Percentiles rank a stretch among this genome's conserved stretches.
Conservation (phyloP, 306 rosid species). For the Prunus mongolica region DNA sequence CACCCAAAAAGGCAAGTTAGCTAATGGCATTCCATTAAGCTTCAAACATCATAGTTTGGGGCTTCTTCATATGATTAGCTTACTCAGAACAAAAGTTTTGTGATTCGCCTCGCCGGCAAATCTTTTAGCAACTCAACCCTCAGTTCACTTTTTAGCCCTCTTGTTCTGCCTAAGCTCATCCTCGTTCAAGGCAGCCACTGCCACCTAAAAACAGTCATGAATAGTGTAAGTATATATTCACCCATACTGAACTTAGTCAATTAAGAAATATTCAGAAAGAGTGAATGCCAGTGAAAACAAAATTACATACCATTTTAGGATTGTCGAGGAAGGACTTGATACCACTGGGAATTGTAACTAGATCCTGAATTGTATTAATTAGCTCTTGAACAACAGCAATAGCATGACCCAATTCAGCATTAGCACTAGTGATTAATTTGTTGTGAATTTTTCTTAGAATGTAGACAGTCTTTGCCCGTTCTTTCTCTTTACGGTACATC, state of each 20-base stretch:
- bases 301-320: constrained; percentile 15
- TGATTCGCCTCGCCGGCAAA: neutral
- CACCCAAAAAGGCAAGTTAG: neutral
- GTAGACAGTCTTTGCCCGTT: constrained; percentile 12
- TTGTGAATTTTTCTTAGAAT: constrained; percentile 7
- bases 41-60: neutral
- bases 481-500: constrained; percentile 19
- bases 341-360: constrained; percentile 2
- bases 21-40: neutral
- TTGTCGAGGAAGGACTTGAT: constrained; percentile 4
- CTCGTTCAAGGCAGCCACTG: constrained; percentile 13
- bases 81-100: neutral
- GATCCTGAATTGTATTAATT: constrained; percentile 13
- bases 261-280: neutral
- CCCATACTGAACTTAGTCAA: neutral
- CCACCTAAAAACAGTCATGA: constrained; percentile 4
- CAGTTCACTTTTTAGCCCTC: constrained; percentile 8
- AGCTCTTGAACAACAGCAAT: constrained; percentile 13
- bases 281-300: neutral
- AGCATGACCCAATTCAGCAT: constrained; percentile 4
- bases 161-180: constrained; percentile 19
- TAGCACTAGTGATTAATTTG: constrained; percentile 5
- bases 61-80: neutral
- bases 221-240: neutral
- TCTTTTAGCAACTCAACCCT: neutral